Evolutionary conservation across 306 rosid genomes (phyloP), one percentile per base, ranked within the genome.

Genomic region (Calophaca sinica): DNA sequence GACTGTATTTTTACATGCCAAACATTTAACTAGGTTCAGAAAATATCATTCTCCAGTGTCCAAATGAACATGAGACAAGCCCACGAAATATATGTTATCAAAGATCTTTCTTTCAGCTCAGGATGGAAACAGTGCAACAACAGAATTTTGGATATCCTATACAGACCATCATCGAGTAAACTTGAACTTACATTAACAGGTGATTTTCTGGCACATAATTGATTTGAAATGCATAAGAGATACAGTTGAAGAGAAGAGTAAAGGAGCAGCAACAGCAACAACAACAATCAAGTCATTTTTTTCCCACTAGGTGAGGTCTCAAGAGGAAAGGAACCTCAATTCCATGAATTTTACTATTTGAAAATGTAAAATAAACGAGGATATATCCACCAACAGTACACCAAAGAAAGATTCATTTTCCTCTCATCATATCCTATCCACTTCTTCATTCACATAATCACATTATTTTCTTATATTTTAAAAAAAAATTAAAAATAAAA

Each of bases 21-120:
- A 58, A 78, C 53, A 3, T 12, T 32, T 46, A 72, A 76, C 29
- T 15, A 48, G 50, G 39, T 39, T 31, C 45, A 5, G 15, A 57
- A 55, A 68, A 62, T 41, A 38, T 13, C 29, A 31, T 46, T 41
- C 7, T 20, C 36, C 61, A 8, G n/a, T 49, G 66, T 32, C 58
- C 62, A 62, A 74, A 73, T 38, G 62, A 53, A 44, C 36, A 67
- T 58, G 39, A 36, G 0, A 8, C 26, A 62, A 62, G 32, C 51
- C 57, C 61, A 66, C 59, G 42, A 44, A 65, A 71, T 49, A 51
- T 5, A 61, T 54, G 65, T 31, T 14, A 68, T 62, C 70, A 73
- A 10, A 35, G 64, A 68, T 73, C 68, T 73, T 14, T 45, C 68
- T 45, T 73, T 20, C 10, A 44, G 68, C 62, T 41, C 55, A 9